Evolutionary conservation across 768 basidiomycete species (phyloP).

Genomic region (Boletus sp.): DNA sequence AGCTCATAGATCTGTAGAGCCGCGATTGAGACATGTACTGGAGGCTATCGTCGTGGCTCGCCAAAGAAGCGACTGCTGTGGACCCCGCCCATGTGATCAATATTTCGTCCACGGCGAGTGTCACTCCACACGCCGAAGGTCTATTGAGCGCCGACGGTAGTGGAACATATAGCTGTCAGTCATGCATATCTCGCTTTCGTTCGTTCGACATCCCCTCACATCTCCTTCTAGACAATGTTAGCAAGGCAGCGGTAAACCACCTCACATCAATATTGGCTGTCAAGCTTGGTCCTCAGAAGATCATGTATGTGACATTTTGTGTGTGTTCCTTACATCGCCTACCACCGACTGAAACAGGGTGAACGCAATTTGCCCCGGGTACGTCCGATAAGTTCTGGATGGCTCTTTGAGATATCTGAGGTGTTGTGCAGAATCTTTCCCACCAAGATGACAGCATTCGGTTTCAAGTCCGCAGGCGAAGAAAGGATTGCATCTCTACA

Average conservation of each 20-base stretch:
- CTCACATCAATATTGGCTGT: slow-evolving; percentile 70
- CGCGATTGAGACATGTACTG: neutral
- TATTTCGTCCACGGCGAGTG: slow-evolving; percentile 69
- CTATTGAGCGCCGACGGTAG: slow-evolving; percentile 50
- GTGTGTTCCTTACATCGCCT: neutral
- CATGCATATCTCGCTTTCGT: neutral
- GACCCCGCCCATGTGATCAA: slow-evolving; percentile 82
- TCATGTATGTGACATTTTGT: slow-evolving; percentile 53
- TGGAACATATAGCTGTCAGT: slow-evolving; percentile 81
- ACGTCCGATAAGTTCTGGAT: slow-evolving; percentile 7
- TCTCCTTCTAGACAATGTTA: slow-evolving; percentile 58
- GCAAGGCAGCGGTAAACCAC: slow-evolving; percentile 87
- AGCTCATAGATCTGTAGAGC: neutral
- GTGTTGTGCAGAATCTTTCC: slow-evolving; percentile 58
- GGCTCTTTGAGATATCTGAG: neutral
- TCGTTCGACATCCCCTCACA: neutral
- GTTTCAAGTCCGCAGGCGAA: slow-evolving; percentile 54
- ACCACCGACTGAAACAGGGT: slow-evolving; percentile 45
- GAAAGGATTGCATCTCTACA: slow-evolving; percentile 51
- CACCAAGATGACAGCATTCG: slow-evolving; percentile 81
- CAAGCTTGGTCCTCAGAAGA: slow-evolving; percentile 55
- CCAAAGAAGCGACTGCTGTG: slow-evolving; percentile 57
- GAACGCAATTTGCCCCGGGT: slow-evolving; percentile 85
- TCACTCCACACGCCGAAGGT: slow-evolving; percentile 50
- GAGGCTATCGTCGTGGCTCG: slow-evolving; percentile 47